Evolutionary conservation across 2,329 filamentous ascomycete species (phyloP).

Genomic region (Phoma sp.): DNA sequence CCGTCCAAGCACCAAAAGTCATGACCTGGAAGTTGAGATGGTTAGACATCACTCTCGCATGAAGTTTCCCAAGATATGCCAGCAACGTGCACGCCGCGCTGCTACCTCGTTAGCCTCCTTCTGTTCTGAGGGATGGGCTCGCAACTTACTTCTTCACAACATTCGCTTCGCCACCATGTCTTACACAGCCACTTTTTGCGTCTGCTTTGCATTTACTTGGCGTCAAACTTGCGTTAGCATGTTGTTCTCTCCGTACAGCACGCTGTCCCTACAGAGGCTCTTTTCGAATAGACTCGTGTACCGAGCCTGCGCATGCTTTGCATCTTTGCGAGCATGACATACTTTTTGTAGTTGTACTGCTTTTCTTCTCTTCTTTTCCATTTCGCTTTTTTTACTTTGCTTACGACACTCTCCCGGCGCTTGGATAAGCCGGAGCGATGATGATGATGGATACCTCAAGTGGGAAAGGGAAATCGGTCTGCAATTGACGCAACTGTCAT

Average conservation of each 20-base stretch:
- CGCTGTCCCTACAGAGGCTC: constrained; percentile 11
- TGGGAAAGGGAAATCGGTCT: not conserved
- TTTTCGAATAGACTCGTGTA: not conserved
- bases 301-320: constrained; percentile 1
- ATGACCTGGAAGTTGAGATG: constrained; percentile 5
- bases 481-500: not conserved
- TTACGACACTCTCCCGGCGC: constrained; percentile 4
- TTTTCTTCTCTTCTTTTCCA: constrained; percentile 5
- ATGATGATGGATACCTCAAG: constrained; percentile 18
- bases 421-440: constrained; percentile 11
- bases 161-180: constrained; percentile 43
- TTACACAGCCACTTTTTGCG: constrained; percentile 33
- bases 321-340: constrained; percentile 8
- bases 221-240: constrained; percentile 17
- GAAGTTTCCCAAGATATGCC: not conserved
- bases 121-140: constrained; percentile 14
- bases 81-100: not conserved
- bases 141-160: constrained; percentile 30
- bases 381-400: not conserved
- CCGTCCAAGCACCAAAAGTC: constrained; percentile 14
- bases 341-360: constrained; percentile 21
- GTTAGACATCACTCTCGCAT: not conserved
- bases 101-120: not conserved
- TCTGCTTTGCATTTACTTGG: constrained; percentile 25
- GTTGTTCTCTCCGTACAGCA: constrained; percentile 14